Evolutionary conservation across 768 basidiomycete genomes (phyloP).

Genomic region (Favolaschia claudopus): DNA sequence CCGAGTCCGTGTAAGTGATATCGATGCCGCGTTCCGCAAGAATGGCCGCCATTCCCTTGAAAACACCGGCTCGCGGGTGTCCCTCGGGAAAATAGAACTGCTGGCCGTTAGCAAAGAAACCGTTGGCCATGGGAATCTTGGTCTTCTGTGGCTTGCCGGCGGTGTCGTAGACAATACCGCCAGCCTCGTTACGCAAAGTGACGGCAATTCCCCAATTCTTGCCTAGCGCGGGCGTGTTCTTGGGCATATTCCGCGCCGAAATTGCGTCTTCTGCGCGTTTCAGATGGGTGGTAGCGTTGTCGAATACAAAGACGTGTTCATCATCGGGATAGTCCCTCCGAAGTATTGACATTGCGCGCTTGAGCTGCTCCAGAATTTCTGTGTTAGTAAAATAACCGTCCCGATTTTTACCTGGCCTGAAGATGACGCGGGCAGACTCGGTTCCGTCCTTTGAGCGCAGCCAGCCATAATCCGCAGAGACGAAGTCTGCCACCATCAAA

Average conservation of each 20-base stretch:
- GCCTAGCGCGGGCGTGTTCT: slow-evolving; percentile 26
- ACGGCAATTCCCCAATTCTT: slow-evolving; percentile 32
- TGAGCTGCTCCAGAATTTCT: slow-evolving; percentile 37
- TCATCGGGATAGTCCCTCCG: slow-evolving; percentile 35
- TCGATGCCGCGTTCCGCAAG: background rate
- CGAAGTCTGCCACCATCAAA: slow-evolving; percentile 10
- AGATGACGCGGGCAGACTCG: slow-evolving; percentile 23
- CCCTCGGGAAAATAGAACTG: slow-evolving; percentile 38
- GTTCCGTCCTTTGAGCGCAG: slow-evolving; percentile 26
- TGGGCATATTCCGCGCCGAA: slow-evolving; percentile 45
- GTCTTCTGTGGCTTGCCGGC: slow-evolving; percentile 34
- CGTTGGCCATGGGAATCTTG: slow-evolving; percentile 40
- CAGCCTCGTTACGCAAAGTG: slow-evolving; percentile 21
- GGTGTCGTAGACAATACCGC: slow-evolving; percentile 29
- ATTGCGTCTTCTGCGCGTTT: slow-evolving; percentile 39
- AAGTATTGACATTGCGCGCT: slow-evolving; percentile 28
- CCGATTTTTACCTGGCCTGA: slow-evolving; percentile 34
- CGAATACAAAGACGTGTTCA: slow-evolving; percentile 36
- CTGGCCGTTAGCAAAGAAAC: slow-evolving; percentile 33
- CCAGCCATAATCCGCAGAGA: slow-evolving; percentile 30
- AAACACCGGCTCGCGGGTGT: slow-evolving; percentile 30
- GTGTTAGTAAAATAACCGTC: slow-evolving; percentile 42
- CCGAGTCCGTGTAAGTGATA: background rate
- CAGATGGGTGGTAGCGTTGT: slow-evolving; percentile 45
- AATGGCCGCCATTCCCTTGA: slow-evolving; percentile 42